A percentile compares a stretch with the other conserved stretches of the same genome.
phyloP scores from a whole-genome alignment of 2,329 filamentous ascomycete species.

The Penicillium sclerotigenum region DNA sequence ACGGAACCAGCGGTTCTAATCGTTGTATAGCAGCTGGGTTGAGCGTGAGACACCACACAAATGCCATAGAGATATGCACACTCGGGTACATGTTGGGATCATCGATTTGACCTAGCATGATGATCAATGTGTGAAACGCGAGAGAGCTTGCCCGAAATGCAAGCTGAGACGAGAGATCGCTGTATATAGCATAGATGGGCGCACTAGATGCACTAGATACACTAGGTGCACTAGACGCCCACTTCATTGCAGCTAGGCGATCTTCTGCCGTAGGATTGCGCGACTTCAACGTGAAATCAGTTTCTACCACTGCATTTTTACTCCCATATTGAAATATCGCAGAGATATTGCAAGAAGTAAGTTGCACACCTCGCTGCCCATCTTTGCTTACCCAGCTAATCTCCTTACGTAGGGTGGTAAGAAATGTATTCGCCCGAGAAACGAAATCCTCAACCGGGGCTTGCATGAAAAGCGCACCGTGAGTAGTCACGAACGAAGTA shows the following conservation, averaged over 20 bases:
- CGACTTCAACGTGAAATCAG: constrained; percentile 25
- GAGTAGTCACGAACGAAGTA: constrained; percentile 52
- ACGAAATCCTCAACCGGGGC: constrained; percentile 40
- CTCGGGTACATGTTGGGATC: constrained; percentile 54
- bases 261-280: constrained; percentile 12
- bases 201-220: neutral
- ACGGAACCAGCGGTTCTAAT: constrained; percentile 49
- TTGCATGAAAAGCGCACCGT: constrained; percentile 49
- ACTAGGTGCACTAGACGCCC: constrained; percentile 5
- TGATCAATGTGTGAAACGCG: constrained; percentile 42
- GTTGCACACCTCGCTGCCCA: constrained; percentile 52
- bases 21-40: constrained; percentile 38
- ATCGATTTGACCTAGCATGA: constrained; percentile 47
- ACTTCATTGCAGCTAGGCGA: constrained; percentile 20
- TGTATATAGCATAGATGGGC: constrained; percentile 2
- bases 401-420: constrained; percentile 47
- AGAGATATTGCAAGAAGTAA: constrained; percentile 55
- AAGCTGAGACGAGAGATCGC: constrained; percentile 22
- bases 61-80: constrained; percentile 55
- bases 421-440: constrained; percentile 39
- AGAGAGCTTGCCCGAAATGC: constrained; percentile 42
- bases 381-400: constrained; percentile 51
- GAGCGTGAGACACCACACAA: constrained; percentile 47
- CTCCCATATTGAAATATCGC: constrained; percentile 55
- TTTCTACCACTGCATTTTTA: constrained; percentile 31